Conservation (phyloP, 2,329 filamentous ascomycete species). For the Monosporascus sp. region DNA sequence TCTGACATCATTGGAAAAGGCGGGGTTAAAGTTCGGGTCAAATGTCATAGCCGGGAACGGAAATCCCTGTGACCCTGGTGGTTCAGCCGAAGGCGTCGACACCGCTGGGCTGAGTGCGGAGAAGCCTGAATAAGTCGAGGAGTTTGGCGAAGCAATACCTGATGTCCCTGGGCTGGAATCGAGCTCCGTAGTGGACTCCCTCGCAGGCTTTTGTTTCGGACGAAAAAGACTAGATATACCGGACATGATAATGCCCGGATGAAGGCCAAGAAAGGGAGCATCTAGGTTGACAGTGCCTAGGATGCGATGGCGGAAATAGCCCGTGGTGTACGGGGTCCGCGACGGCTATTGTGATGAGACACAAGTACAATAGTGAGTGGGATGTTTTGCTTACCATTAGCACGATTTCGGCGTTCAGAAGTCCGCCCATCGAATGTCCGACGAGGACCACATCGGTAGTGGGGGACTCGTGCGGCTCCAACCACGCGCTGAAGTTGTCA, state of each 20-base stretch:
- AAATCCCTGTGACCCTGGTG: conserved; percentile 3
- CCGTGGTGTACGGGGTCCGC: conserved; percentile 12
- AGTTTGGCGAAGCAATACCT: conserved; percentile 14
- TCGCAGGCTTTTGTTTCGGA: conserved; percentile 29
- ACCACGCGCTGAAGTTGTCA: conserved; percentile 79
- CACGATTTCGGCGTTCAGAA: conserved; percentile 74
- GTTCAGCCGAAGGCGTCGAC: conserved; percentile 9
- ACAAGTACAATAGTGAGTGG: neutral
- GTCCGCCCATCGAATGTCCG: conserved; percentile 86
- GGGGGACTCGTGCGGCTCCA: conserved; percentile 68
- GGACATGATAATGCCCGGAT: conserved; percentile 80
- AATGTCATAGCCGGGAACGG: conserved; percentile 18
- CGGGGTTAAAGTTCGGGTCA: conserved; percentile 69
- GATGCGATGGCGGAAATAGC: conserved; percentile 65
- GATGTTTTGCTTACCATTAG: conserved; percentile 47
- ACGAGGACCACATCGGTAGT: conserved; percentile 76
- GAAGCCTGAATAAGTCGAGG: conserved; percentile 18
- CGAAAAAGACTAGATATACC: conserved; percentile 75
- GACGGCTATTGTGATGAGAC: conserved; percentile 18
- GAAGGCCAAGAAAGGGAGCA: conserved; percentile 80
- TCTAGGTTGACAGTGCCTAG: conserved; percentile 79
- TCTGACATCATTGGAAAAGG: conserved; percentile 68
- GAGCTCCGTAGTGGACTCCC: conserved; percentile 11
- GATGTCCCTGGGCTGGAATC: conserved; percentile 9
- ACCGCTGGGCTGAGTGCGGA: conserved; percentile 13